Evolutionary conservation across 139 green algal genomes (phyloP).

Genomic region (Ettlia oleoabundans): DNA sequence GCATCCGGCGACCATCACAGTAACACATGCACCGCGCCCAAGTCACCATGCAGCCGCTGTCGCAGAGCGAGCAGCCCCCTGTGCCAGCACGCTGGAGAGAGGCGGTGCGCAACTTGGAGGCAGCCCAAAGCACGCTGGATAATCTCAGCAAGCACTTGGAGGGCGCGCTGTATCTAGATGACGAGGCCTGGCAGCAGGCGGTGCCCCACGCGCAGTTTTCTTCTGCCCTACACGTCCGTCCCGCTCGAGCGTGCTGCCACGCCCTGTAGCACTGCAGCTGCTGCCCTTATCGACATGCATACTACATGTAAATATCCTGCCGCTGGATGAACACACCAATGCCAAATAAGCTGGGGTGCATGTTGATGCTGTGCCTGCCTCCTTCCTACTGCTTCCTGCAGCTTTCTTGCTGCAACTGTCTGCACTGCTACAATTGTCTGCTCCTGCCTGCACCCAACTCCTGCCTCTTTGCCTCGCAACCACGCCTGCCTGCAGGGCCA

Average conservation of each 20-base stretch:
- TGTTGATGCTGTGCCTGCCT: no score
- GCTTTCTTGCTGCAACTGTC: no score
- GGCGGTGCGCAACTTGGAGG: constrained; percentile 20
- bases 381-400: no score
- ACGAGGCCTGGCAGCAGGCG: constrained; percentile 7
- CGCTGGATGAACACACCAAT: no score
- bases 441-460: no score
- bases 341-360: no score
- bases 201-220: constrained; percentile 27
- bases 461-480: no score
- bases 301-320: neutral
- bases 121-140: neutral
- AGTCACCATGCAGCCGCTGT: constrained; percentile 5
- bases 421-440: no score
- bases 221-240: constrained; percentile 1
- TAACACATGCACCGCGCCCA: neutral
- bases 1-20: neutral
- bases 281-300: neutral
- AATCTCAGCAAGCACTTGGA: constrained; percentile 6
- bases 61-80: neutral
- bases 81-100: constrained; percentile 17
- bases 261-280: neutral
- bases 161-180: constrained; percentile 21
- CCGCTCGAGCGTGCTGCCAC: neutral
- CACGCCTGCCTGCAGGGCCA: constrained; percentile 37